Conservation (phyloP, 768 basidiomycete species). For the Collybia sp. region DNA sequence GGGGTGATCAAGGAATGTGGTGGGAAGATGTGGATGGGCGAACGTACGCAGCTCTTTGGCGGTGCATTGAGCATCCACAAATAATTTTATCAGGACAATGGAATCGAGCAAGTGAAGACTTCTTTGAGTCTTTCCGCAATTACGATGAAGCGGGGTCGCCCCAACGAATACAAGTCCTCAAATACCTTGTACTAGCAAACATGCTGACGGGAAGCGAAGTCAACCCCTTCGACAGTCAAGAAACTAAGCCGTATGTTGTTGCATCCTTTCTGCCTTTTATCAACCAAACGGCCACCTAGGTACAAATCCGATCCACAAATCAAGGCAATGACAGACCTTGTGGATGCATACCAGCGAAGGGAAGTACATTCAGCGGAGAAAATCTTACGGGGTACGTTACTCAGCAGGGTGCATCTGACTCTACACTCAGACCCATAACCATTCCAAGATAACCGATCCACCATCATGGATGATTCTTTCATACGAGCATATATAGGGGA, state of each 20-base stretch:
- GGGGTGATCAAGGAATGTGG: conserved; percentile 99
- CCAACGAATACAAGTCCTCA: conserved; percentile 95
- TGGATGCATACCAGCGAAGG: conserved; percentile 92
- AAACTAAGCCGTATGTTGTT: conserved; percentile 86
- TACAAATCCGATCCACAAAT: conserved; percentile 97
- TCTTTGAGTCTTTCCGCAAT: conserved; percentile 98
- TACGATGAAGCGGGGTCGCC: conserved; percentile 98
- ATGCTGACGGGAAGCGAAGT: conserved; percentile 99
- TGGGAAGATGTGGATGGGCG: conserved; percentile 99
- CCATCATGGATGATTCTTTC: conserved; percentile 95
- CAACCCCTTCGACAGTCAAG: conserved; percentile 98
- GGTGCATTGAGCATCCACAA: neutral
- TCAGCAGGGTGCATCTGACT: neutral
- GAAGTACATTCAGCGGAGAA: conserved; percentile 98
- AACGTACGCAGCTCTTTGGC: conserved; percentile 53
- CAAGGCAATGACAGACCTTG: conserved; percentile 96
- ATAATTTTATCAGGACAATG: conserved; percentile 69
- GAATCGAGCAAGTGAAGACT: conserved; percentile 95
- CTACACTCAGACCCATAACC: neutral
- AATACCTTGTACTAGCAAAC: conserved; percentile 95
- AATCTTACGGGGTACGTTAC: conserved; percentile 71
- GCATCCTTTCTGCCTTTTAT: neutral
- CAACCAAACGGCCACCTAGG: conserved; percentile 28
- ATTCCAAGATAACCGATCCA: conserved; percentile 77
- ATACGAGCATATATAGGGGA: conserved; percentile 96